Evolutionary conservation across 2,329 filamentous ascomycete species (phyloP).

Genomic region (Exophiala phaeomuriformis): DNA sequence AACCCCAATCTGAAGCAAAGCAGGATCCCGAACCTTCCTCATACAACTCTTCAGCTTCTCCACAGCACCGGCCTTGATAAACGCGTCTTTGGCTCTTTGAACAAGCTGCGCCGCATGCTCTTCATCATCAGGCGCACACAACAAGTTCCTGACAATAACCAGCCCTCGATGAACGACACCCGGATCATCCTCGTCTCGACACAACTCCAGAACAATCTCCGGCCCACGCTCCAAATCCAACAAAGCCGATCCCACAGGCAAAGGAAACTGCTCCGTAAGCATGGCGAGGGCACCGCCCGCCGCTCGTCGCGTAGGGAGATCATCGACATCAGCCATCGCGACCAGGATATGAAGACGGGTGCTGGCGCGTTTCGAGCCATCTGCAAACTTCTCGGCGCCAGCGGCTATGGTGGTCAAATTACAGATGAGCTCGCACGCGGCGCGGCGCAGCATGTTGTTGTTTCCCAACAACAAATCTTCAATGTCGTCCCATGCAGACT

Average conservation of each 20-base stretch:
- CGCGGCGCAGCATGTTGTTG: conserved; percentile 70
- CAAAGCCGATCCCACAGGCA: conserved; percentile 58
- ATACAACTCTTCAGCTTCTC: conserved; percentile 63
- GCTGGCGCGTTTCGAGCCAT: conserved; percentile 56
- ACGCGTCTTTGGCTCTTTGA: conserved; percentile 50
- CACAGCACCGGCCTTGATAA: conserved; percentile 57
- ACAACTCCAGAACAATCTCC: conserved; percentile 71
- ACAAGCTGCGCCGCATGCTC: conserved; percentile 46
- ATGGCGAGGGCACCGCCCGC: conserved; percentile 84
- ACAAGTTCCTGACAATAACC: conserved; percentile 67
- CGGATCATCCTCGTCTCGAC: conserved; percentile 55
- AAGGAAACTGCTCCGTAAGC: conserved; percentile 66
- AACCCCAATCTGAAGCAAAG: conserved; percentile 64
- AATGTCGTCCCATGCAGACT: conserved; percentile 63
- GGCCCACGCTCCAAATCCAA: conserved; percentile 54
- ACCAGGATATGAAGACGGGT: conserved; percentile 76
- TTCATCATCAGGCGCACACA: conserved; percentile 51
- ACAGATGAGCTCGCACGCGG: conserved; percentile 81
- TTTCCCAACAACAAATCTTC: conserved; percentile 76
- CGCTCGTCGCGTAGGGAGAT: conserved; percentile 68
- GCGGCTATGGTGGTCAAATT: conserved; percentile 57
- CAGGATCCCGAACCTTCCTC: conserved; percentile 59
- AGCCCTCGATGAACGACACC: conserved; percentile 57
- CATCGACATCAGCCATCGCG: conserved; percentile 79
- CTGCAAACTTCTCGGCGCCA: conserved; percentile 42